Conservation (phyloP, 2,329 filamentous ascomycete genomes). For the Aureobasidium melanogenum region DNA sequence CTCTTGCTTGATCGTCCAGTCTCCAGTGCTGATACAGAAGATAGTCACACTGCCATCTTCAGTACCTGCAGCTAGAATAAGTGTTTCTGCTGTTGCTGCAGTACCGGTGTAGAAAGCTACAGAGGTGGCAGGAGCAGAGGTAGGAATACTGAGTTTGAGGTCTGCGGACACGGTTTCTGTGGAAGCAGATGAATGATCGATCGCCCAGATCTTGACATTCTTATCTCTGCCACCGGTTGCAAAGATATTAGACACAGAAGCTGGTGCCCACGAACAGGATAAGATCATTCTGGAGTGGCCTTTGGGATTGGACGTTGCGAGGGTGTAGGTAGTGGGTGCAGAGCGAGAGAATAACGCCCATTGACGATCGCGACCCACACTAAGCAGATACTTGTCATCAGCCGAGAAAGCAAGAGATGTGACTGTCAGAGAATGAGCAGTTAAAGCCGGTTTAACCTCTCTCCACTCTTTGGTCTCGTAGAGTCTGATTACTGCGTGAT, state of each 20-base stretch:
- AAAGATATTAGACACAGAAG: constrained; percentile 46
- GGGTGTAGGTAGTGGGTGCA: constrained; percentile 41
- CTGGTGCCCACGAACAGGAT: constrained; percentile 72
- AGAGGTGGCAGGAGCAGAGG: constrained; percentile 25
- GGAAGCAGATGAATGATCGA: neutral
- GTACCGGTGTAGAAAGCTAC: constrained; percentile 20
- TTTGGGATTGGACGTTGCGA: constrained; percentile 63
- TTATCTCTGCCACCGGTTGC: constrained; percentile 89
- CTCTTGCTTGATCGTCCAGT: constrained; percentile 7
- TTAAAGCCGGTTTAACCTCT: constrained; percentile 72
- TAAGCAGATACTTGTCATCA: constrained; percentile 68
- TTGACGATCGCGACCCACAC: constrained; percentile 83
- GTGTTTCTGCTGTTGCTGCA: neutral
- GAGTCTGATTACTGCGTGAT: constrained; percentile 87
- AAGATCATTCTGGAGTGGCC: constrained; percentile 90
- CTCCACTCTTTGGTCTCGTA: constrained; percentile 85
- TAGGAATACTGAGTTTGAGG: constrained; percentile 20
- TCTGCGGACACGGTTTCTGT: constrained; percentile 15
- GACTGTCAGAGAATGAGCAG: constrained; percentile 79
- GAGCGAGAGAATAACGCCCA: constrained; percentile 71
- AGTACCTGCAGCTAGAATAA: constrained; percentile 20
- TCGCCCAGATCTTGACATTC: constrained; percentile 54
- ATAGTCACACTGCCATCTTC: constrained; percentile 22
- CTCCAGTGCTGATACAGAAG: constrained; percentile 8
- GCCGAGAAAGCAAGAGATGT: constrained; percentile 71